These are phyloP conservation scores for Lasiosphaeria miniovina DNA, from an alignment of 495 filamentous ascomycete genomes.

Conservation along the genomic window DNA sequence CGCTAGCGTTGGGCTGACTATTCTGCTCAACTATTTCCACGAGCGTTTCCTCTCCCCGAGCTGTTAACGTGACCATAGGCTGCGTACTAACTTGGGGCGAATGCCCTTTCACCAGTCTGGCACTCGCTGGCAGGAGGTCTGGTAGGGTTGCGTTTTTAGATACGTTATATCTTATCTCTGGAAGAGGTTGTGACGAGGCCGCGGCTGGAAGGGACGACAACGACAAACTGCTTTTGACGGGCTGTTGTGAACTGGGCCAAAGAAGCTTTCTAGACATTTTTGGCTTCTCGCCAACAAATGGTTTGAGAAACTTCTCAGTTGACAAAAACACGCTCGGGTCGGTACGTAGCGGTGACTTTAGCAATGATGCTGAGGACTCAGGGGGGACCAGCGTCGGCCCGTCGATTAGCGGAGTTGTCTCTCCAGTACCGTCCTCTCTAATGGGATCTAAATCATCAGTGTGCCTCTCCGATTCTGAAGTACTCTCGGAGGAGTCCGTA, in stretches of 20 bases:
- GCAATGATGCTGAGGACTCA: not conserved
- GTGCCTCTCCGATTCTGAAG: not conserved
- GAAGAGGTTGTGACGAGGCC: not conserved
- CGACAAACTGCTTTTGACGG: not conserved
- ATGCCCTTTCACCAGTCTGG: not conserved
- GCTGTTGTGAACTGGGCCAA: slow-evolving; percentile 21
- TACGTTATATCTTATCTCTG: not conserved
- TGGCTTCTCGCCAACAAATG: not conserved
- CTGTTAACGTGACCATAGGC: not conserved
- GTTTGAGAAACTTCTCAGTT: slow-evolving; percentile 19
- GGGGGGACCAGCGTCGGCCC: slow-evolving; percentile 22
- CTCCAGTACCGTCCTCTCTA: not conserved
- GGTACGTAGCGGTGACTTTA: slow-evolving; percentile 6
- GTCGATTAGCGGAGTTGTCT: slow-evolving; percentile 15
- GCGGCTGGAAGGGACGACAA: not conserved
- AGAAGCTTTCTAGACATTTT: slow-evolving; percentile 22
- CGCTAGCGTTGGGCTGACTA: not conserved
- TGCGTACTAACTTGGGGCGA: not conserved
- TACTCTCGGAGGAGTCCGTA: not conserved
- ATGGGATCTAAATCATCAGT: not conserved
- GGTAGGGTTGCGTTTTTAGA: not conserved
- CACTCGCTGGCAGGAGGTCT: not conserved
- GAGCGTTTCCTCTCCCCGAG: not conserved
- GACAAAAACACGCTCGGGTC: slow-evolving; percentile 20
- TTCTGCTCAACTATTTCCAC: not conserved